Percentiles rank a stretch among this genome's conserved stretches.
These are phyloP conservation scores for Aquilaria yunnanensis DNA, from an alignment of 345 rosid species.

Conservation along the genomic window DNA sequence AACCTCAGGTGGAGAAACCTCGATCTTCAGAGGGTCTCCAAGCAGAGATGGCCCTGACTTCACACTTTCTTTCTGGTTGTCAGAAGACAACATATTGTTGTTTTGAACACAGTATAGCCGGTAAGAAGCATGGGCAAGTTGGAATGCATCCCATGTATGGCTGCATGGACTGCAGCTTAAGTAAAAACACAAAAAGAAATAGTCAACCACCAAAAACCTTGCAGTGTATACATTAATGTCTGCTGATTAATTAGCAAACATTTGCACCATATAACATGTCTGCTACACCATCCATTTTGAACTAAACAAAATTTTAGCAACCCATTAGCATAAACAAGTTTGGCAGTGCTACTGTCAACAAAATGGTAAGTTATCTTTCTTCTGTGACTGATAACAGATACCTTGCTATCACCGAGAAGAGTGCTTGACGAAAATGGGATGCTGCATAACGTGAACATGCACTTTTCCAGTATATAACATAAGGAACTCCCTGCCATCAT, in stretches of 20 bases:
- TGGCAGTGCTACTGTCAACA: not conserved
- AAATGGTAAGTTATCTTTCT: not conserved
- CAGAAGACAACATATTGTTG: constrained; percentile 28
- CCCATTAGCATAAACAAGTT: not conserved
- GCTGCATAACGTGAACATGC: constrained; percentile 55
- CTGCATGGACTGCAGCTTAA: constrained; percentile 73
- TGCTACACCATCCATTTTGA: not conserved
- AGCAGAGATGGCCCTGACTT: constrained; percentile 65
- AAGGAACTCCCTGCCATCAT: constrained; percentile 72
- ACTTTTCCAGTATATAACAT: constrained; percentile 77
- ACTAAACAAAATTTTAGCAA: constrained; percentile 2
- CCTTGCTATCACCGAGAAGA: constrained; percentile 83
- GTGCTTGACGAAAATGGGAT: constrained; percentile 82
- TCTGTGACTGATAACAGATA: constrained; percentile 18
- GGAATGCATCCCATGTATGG: constrained; percentile 92
- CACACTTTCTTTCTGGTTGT: constrained; percentile 35
- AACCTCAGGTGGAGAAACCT: constrained; percentile 49
- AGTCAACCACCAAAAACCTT: constrained; percentile 8
- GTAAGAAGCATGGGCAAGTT: constrained; percentile 82
- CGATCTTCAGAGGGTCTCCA: constrained; percentile 93
- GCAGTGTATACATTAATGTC: not conserved
- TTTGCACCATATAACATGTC: not conserved
- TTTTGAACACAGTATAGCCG: constrained; percentile 60
- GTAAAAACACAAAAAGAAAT: constrained; percentile 2
- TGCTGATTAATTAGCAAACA: no score